Evolutionary conservation across 352 stramenopile genomes (phyloP).

Genomic region (Pythium rhizo-oryzae): DNA sequence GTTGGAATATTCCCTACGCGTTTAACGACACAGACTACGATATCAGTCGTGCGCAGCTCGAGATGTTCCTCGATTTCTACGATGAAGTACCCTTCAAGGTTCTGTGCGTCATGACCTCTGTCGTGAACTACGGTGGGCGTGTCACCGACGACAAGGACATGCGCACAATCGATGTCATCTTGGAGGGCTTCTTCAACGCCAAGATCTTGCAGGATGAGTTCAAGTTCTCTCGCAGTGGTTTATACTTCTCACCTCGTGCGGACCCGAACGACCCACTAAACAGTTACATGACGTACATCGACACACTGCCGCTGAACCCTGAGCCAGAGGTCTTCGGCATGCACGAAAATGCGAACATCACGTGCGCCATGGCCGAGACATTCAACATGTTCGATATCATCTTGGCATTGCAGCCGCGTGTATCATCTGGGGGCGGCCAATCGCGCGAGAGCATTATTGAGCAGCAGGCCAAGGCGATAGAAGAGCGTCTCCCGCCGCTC

Average conservation of each 20-base stretch:
- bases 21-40: slow-evolving; percentile 93
- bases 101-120: slow-evolving; percentile 85
- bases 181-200: slow-evolving; percentile 81
- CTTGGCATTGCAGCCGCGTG: slow-evolving; percentile 81
- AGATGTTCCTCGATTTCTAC: slow-evolving; percentile 93
- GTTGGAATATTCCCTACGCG: slow-evolving; percentile 94
- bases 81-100: slow-evolving; percentile 88
- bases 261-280: slow-evolving; percentile 69
- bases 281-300: slow-evolving; percentile 89
- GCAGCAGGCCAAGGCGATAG: slow-evolving; percentile 83
- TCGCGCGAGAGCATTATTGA: slow-evolving; percentile 90
- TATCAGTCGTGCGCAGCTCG: slow-evolving; percentile 80
- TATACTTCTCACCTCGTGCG: slow-evolving; percentile 73
- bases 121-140: slow-evolving; percentile 93
- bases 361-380: slow-evolving; percentile 89
- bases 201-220: slow-evolving; percentile 68
- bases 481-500: slow-evolving; percentile 62
- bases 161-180: slow-evolving; percentile 82
- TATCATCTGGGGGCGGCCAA: slow-evolving; percentile 70
- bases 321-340: slow-evolving; percentile 95
- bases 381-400: slow-evolving; percentile 91
- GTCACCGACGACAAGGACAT: slow-evolving; percentile 94
- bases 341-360: slow-evolving; percentile 96
- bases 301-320: slow-evolving; percentile 81
- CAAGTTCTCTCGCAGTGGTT: slow-evolving; percentile 64